Evolutionary conservation across 257 asterid genomes (phyloP).

Genomic region (Scutellaria minor): DNA sequence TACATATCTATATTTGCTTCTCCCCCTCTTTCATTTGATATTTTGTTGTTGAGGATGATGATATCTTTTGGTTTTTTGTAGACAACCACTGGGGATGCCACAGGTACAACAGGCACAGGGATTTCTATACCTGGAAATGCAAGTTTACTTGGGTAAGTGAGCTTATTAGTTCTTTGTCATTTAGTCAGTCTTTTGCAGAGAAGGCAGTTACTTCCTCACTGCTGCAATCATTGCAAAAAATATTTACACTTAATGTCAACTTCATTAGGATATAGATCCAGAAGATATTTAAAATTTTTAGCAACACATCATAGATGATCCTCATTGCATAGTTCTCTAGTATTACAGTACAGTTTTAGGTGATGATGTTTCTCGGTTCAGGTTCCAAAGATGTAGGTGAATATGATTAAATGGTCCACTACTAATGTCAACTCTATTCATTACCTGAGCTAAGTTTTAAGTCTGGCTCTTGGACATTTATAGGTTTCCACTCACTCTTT

Average conservation of each 20-base stretch:
- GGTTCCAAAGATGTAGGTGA: conserved; percentile 14
- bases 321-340: not conserved
- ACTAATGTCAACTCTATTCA: not conserved
- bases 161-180: conserved; percentile 16
- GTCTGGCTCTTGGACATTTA: not conserved
- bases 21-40: conserved; percentile 8
- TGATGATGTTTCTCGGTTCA: conserved; percentile 13
- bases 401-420: not conserved
- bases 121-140: conserved; percentile 83
- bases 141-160: conserved; percentile 88
- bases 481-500: not conserved
- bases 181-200: not conserved
- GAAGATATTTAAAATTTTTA: not conserved
- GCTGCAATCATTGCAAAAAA: not conserved
- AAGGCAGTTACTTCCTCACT: not conserved
- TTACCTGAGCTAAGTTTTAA: not conserved
- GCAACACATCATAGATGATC: not conserved
- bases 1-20: conserved; percentile 2
- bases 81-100: conserved; percentile 66
- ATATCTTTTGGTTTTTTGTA: conserved; percentile 41
- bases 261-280: not conserved
- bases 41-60: conserved; percentile 30
- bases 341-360: not conserved
- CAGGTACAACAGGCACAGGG: conserved; percentile 62
- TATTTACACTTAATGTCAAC: not conserved